A percentile compares a stretch with the other conserved stretches of the same genome.
phyloP scores from a whole-genome alignment of 179 eudicot genomes.

The Monotropa hypopitys region DNA sequence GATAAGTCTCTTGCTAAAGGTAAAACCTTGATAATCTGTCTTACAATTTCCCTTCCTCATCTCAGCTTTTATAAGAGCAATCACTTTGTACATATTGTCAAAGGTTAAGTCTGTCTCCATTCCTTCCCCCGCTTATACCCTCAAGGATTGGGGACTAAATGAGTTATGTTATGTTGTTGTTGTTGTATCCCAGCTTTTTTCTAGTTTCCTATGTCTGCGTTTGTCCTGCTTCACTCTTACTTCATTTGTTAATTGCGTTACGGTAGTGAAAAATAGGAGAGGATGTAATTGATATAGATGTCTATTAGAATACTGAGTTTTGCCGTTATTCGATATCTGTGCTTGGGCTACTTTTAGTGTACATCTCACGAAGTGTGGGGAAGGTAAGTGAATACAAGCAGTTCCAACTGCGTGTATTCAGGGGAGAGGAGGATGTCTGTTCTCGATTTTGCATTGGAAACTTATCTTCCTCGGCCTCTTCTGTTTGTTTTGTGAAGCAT shows the following conservation, averaged over 20 bases:
- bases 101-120: too few species aligned
- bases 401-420: background rate
- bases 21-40: constrained; percentile 10
- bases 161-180: too few species aligned
- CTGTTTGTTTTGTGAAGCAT: background rate
- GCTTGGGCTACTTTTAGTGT: background rate
- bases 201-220: background rate
- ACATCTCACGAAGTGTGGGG: background rate
- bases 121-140: too few species aligned
- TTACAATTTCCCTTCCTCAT: background rate
- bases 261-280: background rate
- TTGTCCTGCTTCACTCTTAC: background rate
- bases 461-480: background rate
- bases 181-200: background rate
- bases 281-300: background rate
- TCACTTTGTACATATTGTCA: too few species aligned
- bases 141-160: too few species aligned
- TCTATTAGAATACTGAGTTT: background rate
- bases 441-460: background rate
- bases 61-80: too few species aligned
- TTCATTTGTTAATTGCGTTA: background rate
- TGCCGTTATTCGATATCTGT: background rate
- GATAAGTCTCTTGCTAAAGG: constrained; percentile 33
- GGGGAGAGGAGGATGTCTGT: background rate
- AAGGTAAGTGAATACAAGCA: background rate